Base-by-base conservation (phyloP, 148 eudicot species). In the Beta vulgaris region DNA sequence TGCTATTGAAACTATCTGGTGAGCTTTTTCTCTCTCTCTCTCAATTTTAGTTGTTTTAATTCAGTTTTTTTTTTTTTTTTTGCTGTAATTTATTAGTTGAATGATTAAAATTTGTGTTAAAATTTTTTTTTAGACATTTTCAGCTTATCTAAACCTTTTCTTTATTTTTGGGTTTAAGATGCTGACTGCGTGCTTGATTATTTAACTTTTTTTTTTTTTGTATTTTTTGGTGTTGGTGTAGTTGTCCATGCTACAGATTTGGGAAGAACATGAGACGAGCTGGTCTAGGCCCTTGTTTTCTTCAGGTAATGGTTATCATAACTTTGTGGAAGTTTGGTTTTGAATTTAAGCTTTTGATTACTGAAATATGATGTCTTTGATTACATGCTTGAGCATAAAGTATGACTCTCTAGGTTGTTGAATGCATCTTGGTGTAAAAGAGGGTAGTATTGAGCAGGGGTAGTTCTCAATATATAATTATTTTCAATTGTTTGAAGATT, bases 221-320 rank as follows among this genome's bases (percentile, higher is more conserved):
- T 4, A 5, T 3, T 23, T 54, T 54, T 54, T 25, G 28, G n/a
- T 63, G 68, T 13, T 63, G 23, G 28, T 83, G 82, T 97, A 95
- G 98, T 51, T 95, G 93, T 62, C 97, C 98, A 6, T 92, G 93
- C 85, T 92, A 87, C 77, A 85, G 97, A 83, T 95, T 95, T 72
- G 98, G 93, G 78, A 92, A 90, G 86, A 94, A 94, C 81, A 88
- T 94, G 98, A 85, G 85, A 68, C 83, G 91, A 68, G 97, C 92
- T 72, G 97, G 98, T 72, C 82, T 88, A 46, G 97, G 96, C 68
- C 84, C 92, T 80, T 91, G 96, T 83, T 86, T 86, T 75, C 29
- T 91, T 82, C 96, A 91, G 92, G 96, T 93, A 75, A 76, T 46
- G 13, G 9, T 73, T 34, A 21, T 66, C 44, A 31, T 51, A 48